Conservation (phyloP, 345 rosid species). For the Eucalyptus sp. region DNA sequence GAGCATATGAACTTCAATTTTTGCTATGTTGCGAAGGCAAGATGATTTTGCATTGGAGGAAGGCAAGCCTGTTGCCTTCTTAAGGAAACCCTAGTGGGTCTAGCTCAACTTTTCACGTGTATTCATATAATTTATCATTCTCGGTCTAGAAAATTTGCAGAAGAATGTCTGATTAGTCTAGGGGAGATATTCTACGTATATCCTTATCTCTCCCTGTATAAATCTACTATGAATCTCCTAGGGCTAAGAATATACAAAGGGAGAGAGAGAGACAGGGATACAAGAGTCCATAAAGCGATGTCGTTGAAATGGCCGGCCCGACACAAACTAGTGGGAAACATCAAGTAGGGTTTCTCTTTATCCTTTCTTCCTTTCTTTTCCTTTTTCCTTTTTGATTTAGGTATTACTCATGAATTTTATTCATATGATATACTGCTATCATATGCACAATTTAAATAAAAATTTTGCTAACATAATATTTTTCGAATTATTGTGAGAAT, state of each 20-base stretch:
- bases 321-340: conserved; percentile 32
- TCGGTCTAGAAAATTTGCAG: background rate
- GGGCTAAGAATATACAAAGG: background rate
- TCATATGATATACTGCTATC: background rate
- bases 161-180: background rate
- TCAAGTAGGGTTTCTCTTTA: background rate
- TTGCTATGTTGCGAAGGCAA: background rate
- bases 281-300: conserved; percentile 17
- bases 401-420: background rate
- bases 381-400: background rate
- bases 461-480: rapidly evolving
- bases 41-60: background rate
- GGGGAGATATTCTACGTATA: background rate
- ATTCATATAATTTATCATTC: background rate
- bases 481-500: rapidly evolving
- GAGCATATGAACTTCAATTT: background rate
- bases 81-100: background rate
- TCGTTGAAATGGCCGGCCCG: conserved; percentile 21
- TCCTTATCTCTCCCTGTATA: background rate
- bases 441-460: too few species aligned
- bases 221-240: background rate
- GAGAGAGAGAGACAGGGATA: background rate
- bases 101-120: background rate
- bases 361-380: background rate
- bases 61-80: background rate